A percentile compares a stretch with the other conserved stretches of the same genome.
Conservation (phyloP, 2,329 filamentous ascomycete genomes). For the Xylariaceae sp. region DNA sequence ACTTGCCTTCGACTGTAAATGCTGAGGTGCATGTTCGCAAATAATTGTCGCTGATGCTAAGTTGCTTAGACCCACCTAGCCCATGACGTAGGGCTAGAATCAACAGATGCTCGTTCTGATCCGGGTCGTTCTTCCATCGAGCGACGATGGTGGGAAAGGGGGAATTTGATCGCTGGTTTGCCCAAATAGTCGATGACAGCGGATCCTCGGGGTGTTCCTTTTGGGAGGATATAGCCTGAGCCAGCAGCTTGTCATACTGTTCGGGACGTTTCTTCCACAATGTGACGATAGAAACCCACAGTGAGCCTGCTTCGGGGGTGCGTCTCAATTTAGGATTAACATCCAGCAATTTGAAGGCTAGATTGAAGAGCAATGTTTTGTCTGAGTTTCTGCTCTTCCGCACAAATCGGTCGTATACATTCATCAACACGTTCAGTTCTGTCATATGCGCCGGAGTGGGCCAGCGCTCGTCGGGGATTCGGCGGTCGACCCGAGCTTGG, state of each 20-base stretch:
- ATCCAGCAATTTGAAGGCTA: slow-evolving; percentile 10
- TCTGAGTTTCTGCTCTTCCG: slow-evolving; percentile 5
- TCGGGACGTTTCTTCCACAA: slow-evolving; percentile 9
- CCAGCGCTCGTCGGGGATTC: slow-evolving; percentile 8
- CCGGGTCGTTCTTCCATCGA: slow-evolving; percentile 11
- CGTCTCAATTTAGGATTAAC: slow-evolving; percentile 1
- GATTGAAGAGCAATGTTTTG: slow-evolving; percentile 6
- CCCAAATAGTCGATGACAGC: too few relatives aligned
- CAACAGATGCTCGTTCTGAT: slow-evolving; percentile 8
- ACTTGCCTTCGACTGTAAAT: too few relatives aligned
- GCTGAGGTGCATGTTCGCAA: not conserved
- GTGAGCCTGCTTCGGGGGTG: slow-evolving; percentile 1
- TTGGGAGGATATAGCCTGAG: slow-evolving; percentile 6
- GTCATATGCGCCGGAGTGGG: slow-evolving; percentile 1
- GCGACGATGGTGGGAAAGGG: slow-evolving; percentile 1
- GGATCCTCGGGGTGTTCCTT: too few relatives aligned
- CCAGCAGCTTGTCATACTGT: slow-evolving; percentile 8
- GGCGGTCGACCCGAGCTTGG: slow-evolving; percentile 4
- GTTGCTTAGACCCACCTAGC: slow-evolving; percentile 6
- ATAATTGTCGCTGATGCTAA: slow-evolving; percentile 7
- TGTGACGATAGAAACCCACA: slow-evolving; percentile 1
- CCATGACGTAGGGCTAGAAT: slow-evolving; percentile 5
- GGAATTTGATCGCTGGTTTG: not conserved
- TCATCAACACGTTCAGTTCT: slow-evolving; percentile 11
- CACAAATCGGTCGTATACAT: slow-evolving; percentile 8